Percentiles rank a stretch among this genome's conserved stretches.
Conservation (phyloP, 2,329 filamentous ascomycete species). For the Trichoderma polysporum region DNA sequence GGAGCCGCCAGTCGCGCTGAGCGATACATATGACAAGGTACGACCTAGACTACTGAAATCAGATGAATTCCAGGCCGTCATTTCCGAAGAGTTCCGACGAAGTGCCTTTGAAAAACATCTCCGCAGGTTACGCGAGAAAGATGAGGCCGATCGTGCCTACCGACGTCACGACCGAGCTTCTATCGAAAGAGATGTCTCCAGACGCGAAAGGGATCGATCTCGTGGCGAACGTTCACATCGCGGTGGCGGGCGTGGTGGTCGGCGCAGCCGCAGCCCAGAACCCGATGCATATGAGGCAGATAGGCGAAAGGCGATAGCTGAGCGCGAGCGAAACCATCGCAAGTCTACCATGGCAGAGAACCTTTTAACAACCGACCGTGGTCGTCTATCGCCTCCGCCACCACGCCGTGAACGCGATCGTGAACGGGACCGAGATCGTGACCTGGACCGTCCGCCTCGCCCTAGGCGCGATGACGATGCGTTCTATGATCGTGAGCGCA, state of each 20-base stretch:
- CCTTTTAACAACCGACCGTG: slow-evolving; percentile 54
- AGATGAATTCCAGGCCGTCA: slow-evolving; percentile 80
- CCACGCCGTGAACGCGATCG: slow-evolving; percentile 45
- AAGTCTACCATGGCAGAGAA: slow-evolving; percentile 71
- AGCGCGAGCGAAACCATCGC: slow-evolving; percentile 90
- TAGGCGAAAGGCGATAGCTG: slow-evolving; percentile 86
- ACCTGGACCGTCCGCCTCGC: slow-evolving; percentile 52
- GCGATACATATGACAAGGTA: slow-evolving; percentile 88
- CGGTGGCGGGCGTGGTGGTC: slow-evolving; percentile 52
- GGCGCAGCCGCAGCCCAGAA: slow-evolving; percentile 85
- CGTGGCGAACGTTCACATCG: slow-evolving; percentile 65
- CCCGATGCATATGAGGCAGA: slow-evolving; percentile 94
- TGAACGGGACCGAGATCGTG: slow-evolving; percentile 43
- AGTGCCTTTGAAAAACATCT: slow-evolving; percentile 90
- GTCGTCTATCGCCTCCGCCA: slow-evolving; percentile 44
- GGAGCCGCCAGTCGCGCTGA: slow-evolving; percentile 74
- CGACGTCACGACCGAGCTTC: slow-evolving; percentile 58
- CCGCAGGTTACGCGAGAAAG: slow-evolving; percentile 85
- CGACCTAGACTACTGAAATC: slow-evolving; percentile 74
- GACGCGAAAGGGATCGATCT: slow-evolving; percentile 60
- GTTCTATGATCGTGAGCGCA: slow-evolving; percentile 80
- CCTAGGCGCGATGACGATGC: slow-evolving; percentile 62
- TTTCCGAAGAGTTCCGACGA: slow-evolving; percentile 78
- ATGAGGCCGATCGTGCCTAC: slow-evolving; percentile 69
- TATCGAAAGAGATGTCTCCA: slow-evolving; percentile 52